Conservation (phyloP, 2,329 filamentous ascomycete genomes). For the Harringtonia lauricola region DNA sequence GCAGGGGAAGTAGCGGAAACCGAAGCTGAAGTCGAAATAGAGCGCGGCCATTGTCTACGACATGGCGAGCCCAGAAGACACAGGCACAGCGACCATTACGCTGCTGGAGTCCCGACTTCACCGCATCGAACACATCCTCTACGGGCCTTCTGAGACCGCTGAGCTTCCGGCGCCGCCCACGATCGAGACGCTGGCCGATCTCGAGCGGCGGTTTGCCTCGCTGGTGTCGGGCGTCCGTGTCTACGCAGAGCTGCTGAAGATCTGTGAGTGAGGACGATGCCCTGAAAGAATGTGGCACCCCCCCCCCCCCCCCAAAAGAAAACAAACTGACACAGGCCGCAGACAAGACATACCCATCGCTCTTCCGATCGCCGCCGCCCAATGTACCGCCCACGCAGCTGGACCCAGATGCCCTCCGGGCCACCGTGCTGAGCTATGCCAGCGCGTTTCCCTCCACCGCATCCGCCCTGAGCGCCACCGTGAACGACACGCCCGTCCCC, state of each 20-base stretch:
- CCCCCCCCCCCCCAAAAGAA: too few species aligned
- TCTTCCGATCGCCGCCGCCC: slow-evolving; percentile 38
- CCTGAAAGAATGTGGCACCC: too few species aligned
- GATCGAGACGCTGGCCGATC: slow-evolving; percentile 31
- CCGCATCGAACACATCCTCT: slow-evolving; percentile 47
- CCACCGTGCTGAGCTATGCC: slow-evolving; percentile 45
- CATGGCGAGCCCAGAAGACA: slow-evolving; percentile 34
- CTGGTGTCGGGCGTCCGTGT: slow-evolving; percentile 41
- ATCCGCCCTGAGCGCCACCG: slow-evolving; percentile 44
- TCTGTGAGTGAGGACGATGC: too few species aligned
- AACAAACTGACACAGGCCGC: not conserved
- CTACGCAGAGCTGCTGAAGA: slow-evolving; percentile 48
- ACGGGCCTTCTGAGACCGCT: slow-evolving; percentile 29
- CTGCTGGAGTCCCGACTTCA: slow-evolving; percentile 48
- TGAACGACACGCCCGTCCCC: slow-evolving; percentile 42
- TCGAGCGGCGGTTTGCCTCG: slow-evolving; percentile 41
- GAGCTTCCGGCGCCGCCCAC: slow-evolving; percentile 28
- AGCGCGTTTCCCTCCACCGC: slow-evolving; percentile 43
- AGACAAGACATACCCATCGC: slow-evolving; percentile 43
- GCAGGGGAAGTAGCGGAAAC: too few species aligned
- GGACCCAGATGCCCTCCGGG: slow-evolving; percentile 36
- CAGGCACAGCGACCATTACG: slow-evolving; percentile 41
- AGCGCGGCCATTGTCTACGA: not conserved
- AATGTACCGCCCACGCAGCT: slow-evolving; percentile 41
- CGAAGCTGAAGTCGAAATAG: too few species aligned